Percentiles rank a stretch among this genome's conserved stretches.
Conservation (phyloP, 2,329 filamentous ascomycete genomes). For the Calonectria ilicicola region DNA sequence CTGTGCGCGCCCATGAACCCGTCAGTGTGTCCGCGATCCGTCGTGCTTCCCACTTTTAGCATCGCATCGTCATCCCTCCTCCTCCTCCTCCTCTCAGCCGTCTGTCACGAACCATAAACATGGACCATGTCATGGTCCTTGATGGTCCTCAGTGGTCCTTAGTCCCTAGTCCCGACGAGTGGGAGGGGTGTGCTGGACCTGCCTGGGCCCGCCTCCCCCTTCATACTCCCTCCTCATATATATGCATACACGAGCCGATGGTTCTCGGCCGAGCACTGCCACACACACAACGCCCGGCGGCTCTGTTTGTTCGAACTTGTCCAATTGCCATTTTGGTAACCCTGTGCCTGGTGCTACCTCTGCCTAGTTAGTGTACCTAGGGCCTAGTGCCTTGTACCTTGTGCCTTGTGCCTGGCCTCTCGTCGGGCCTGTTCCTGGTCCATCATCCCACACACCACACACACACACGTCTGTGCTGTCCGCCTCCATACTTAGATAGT, state of each 20-base stretch:
- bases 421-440: neutral
- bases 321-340: slow-evolving; percentile 20
- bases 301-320: slow-evolving; percentile 16
- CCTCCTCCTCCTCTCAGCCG: neutral
- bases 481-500: neutral
- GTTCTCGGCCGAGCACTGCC: slow-evolving; percentile 43
- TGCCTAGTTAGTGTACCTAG: too few relatives aligned
- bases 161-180: too few relatives aligned
- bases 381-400: neutral
- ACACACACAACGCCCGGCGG: slow-evolving; percentile 29
- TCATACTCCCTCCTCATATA: neutral
- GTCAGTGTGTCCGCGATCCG: slow-evolving; percentile 3
- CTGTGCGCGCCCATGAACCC: slow-evolving; percentile 2
- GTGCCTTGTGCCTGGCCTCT: neutral
- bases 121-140: too few relatives aligned
- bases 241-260: slow-evolving; percentile 9
- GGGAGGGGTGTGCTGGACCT: neutral
- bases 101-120: neutral
- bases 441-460: neutral
- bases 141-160: neutral
- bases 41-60: neutral
- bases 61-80: slow-evolving; percentile 1
- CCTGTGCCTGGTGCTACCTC: neutral
- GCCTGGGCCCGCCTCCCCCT: neutral
- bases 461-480: neutral